Evolutionary conservation across 1,284 basidiomycete species (phyloP), one percentile per base, ranked within the genome.

Genomic region (Trametes sp.): DNA sequence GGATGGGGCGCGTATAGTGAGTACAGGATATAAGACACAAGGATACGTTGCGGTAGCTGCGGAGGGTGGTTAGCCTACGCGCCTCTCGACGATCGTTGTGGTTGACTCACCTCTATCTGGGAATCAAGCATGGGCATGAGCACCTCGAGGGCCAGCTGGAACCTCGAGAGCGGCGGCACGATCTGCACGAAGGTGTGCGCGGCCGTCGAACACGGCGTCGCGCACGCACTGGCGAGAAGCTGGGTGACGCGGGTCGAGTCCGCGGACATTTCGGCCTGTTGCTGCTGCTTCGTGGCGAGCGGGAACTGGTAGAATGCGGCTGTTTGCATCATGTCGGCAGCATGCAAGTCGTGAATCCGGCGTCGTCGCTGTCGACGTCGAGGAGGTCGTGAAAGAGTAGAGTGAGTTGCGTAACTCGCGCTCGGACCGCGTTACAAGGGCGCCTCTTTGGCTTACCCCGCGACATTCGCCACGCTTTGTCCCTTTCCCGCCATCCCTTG

Each of bases 101-200:
- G 45, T 23, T 4, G 10, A 48, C 74, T 63, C 38, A 78, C 77
- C 58, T 76, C 74, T 50, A 66, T 68, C 33, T 65, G 77, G 66
- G 77, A 77, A 68, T 87, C 87, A 68, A 92, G 82, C 69, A 90
- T 77, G 24, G 90, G 90, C 73, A 92, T 78, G 69, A 92, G 77
- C 77, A 86, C 86, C 77, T 92, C 90, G 68, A 92, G 83, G 72
- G 90, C 89, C 73, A 92, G 82, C 78, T 90, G 88, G 75, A 92
- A 92, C 64, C 90, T 84, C 73, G 85, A 81, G 53, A 82, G 85
- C 24, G 87, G 87, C 74, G 87, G 88, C 26, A 91, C 88, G 63
- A 90, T 83, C 75, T 90, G 87, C 28, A 80, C 77, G 74, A 91
- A 92, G 2, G 88, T 86, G 69, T 88, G 84, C 48, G 88, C 87